Evolutionary conservation across 2,329 filamentous ascomycete species (phyloP).

Genomic region (Claviceps quebecensis): DNA sequence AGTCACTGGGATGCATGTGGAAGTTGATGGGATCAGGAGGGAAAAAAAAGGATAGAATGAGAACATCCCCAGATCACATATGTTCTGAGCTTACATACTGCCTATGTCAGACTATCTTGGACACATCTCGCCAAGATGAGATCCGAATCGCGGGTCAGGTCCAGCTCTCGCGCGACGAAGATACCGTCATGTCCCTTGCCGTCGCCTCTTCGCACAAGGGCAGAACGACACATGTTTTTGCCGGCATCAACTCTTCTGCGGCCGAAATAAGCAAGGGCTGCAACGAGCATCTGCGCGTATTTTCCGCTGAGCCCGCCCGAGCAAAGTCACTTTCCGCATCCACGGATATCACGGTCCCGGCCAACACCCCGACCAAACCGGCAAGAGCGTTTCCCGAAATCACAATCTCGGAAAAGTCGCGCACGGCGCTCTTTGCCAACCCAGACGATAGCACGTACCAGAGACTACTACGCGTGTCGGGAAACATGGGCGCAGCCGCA

Average conservation of each 20-base stretch:
- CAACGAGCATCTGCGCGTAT: conserved; percentile 73
- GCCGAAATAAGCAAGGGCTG: conserved; percentile 58
- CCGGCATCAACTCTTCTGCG: conserved; percentile 73
- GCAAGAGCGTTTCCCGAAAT: conserved; percentile 11
- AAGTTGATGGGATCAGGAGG: not conserved
- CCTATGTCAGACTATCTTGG: conserved; percentile 49
- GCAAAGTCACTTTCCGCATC: conserved; percentile 18
- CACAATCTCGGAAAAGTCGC: conserved; percentile 37
- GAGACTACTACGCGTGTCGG: conserved; percentile 41
- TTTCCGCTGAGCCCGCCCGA: conserved; percentile 39
- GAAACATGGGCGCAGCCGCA: conserved; percentile 61
- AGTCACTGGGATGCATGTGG: not conserved
- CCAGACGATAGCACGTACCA: conserved; percentile 41
- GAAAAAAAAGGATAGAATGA: not conserved
- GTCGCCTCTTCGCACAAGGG: conserved; percentile 50
- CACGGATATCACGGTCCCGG: conserved; percentile 6
- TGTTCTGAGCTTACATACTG: not conserved
- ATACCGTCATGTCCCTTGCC: conserved; percentile 74
- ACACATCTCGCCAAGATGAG: conserved; percentile 50
- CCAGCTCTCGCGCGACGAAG: conserved; percentile 69
- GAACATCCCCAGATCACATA: too few relatives aligned
- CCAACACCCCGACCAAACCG: conserved; percentile 7
- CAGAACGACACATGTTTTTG: conserved; percentile 43
- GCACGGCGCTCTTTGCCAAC: conserved; percentile 37
- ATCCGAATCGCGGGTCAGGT: conserved; percentile 56